A percentile compares a stretch with the other conserved stretches of the same genome.
phyloP scores from a whole-genome alignment of 2,329 filamentous ascomycete species.

The Xylariaceae sp. region DNA sequence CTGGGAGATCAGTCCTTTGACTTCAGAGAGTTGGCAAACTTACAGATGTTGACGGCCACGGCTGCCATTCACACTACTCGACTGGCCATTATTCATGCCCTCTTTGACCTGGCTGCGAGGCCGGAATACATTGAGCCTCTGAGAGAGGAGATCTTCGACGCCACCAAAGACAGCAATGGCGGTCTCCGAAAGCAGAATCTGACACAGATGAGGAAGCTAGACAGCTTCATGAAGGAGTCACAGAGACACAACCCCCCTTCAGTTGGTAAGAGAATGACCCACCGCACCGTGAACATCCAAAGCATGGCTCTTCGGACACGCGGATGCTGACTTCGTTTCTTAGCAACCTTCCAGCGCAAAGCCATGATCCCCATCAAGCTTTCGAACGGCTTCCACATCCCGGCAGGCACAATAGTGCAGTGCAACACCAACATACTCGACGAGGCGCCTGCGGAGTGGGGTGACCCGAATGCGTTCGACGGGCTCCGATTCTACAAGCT shows the following conservation, averaged over 20 bases:
- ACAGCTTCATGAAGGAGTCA: slow-evolving; percentile 38
- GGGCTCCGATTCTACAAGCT: slow-evolving; percentile 29
- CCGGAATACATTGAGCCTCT: slow-evolving; percentile 41
- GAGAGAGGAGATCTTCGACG: slow-evolving; percentile 36
- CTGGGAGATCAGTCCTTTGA: slow-evolving; percentile 25
- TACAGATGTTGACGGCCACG: slow-evolving; percentile 32
- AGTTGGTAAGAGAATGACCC: slow-evolving; percentile 24
- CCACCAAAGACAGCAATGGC: slow-evolving; percentile 25
- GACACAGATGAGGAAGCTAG: slow-evolving; percentile 32
- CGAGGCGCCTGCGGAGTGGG: slow-evolving; percentile 26
- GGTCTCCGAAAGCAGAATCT: slow-evolving; percentile 28
- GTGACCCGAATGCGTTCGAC: slow-evolving; percentile 26
- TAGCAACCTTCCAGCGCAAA: slow-evolving; percentile 29
- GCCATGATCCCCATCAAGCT: slow-evolving; percentile 30
- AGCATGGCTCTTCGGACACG: not conserved
- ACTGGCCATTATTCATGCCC: slow-evolving; percentile 31
- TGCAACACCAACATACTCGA: slow-evolving; percentile 28
- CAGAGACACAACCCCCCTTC: slow-evolving; percentile 31
- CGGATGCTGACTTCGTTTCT: slow-evolving; percentile 4
- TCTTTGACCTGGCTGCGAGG: slow-evolving; percentile 39
- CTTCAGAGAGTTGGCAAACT: slow-evolving; percentile 27
- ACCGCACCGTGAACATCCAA: too few relatives aligned
- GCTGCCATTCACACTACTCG: slow-evolving; percentile 36
- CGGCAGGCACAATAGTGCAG: slow-evolving; percentile 27
- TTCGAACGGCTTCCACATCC: slow-evolving; percentile 33